Conservation (phyloP, 2,329 filamentous ascomycete species). For the Monosporascus cannonballus region DNA sequence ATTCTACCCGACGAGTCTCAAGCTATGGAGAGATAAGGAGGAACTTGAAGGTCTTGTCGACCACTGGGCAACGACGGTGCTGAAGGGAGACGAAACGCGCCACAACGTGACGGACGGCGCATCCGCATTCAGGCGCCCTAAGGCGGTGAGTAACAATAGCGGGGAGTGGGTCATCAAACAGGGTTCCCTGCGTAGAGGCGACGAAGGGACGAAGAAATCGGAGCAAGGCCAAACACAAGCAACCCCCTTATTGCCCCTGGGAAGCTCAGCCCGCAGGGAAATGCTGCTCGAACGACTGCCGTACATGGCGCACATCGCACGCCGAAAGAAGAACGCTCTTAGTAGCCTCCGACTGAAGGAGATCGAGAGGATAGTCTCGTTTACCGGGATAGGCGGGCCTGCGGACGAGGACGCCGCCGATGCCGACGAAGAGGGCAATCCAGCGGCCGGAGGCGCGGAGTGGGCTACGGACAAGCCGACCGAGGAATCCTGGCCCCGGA, state of each 20-base stretch:
- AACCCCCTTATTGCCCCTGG: conserved; percentile 48
- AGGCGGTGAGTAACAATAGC: conserved; percentile 19
- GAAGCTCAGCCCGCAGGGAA: conserved; percentile 62
- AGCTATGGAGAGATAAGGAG: conserved; percentile 77
- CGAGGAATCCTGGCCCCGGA: conserved; percentile 46
- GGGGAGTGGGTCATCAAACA: conserved; percentile 13
- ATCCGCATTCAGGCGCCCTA: conserved; percentile 41
- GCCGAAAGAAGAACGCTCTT: conserved; percentile 31
- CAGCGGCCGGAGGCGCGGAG: conserved; percentile 37
- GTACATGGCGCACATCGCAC: conserved; percentile 67
- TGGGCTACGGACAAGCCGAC: conserved; percentile 59
- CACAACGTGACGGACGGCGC: conserved; percentile 39
- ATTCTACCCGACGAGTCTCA: conserved; percentile 83
- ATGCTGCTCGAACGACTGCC: conserved; percentile 81
- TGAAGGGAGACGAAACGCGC: conserved; percentile 44
- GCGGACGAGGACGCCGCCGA: conserved; percentile 25
- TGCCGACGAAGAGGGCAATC: conserved; percentile 33
- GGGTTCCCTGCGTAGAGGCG: conserved; percentile 10
- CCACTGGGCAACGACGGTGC: conserved; percentile 56
- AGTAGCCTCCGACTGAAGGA: conserved; percentile 41
- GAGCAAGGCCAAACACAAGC: conserved; percentile 14
- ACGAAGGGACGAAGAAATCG: conserved; percentile 13
- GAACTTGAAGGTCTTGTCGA: conserved; percentile 73
- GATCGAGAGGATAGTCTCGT: conserved; percentile 62
- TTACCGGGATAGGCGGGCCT: conserved; percentile 48